Evolutionary conservation across 2,329 filamentous ascomycete species (phyloP), one percentile per base, ranked within the genome.

Genomic region (Fusarium transvaalense): DNA sequence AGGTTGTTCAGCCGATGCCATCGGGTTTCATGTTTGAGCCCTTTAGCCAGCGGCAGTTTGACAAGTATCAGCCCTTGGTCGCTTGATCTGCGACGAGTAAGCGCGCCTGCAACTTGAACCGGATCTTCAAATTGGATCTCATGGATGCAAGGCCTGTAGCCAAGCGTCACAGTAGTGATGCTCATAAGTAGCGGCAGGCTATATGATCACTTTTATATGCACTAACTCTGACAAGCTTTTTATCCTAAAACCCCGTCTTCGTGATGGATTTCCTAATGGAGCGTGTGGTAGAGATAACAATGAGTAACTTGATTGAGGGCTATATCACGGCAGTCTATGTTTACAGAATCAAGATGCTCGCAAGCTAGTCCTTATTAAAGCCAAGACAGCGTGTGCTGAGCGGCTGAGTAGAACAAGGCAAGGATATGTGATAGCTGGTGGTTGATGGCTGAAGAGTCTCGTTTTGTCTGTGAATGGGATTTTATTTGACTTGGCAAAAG

Each of bases 11-110:
- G n/a, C n/a, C 25, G 29, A 35, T 56, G 25, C 10, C 35, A 46
- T 27, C 21, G 21, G 46, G 65, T 62, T 56, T 54, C 65, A 46
- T 37, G 12, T 68, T 42, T 64, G 61, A 35, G 32, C 39, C 29
- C 56, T 38, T 41, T 39, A 31, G 29, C 61, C 56, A 57, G 55
- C 56, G 51, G 53, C 34, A 42, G 42, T 39, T 62, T 57, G 51
- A 65, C 47, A 69, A 45, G 51, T 68, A 53, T 37, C 39, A 41
- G 41, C 65, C 37, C 32, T 61, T 29, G 42, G 19, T 34, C 64
- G 41, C 32, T 51, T 41, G 37, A 27, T 48, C 53, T 47, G 25
- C 51, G 39, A 43, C 35, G 41, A 57, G 42, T 38, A 61, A 66
- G 52, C 61, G 56, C 39, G 39, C 41, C 54, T 51, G 53, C n/a